Percentiles rank a stretch among this genome's conserved stretches.
Evolutionary conservation across 768 basidiomycete species (phyloP).

Genomic region (Suillus subaureus): DNA sequence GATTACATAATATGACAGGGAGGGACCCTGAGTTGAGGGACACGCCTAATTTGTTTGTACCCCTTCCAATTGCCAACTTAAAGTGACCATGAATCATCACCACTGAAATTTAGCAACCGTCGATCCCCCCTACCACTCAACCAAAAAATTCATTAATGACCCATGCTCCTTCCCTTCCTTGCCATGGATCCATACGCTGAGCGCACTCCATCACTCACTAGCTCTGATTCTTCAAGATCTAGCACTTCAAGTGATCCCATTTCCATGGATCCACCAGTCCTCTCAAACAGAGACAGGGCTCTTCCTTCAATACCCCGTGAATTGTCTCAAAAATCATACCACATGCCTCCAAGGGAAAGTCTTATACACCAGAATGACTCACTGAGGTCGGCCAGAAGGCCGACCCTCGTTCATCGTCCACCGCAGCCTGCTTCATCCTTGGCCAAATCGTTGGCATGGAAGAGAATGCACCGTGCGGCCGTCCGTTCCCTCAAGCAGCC

Average conservation of each 20-base stretch:
- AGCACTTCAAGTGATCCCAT: conserved; percentile 21
- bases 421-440: conserved; percentile 8
- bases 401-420: not conserved
- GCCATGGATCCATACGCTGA: conserved; percentile 27
- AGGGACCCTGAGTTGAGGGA: no score
- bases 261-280: conserved; percentile 10
- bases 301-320: conserved; percentile 23
- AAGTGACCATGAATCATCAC: not conserved
- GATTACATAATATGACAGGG: not conserved
- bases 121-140: not conserved
- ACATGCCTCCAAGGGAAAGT: not conserved
- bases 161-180: conserved; percentile 19
- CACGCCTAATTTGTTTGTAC: conserved; percentile 2
- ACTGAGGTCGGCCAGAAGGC: not conserved
- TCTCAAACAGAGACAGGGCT: conserved; percentile 12
- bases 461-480: conserved; percentile 29
- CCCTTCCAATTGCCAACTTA: not conserved
- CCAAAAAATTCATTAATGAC: not conserved
- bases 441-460: conserved; percentile 26
- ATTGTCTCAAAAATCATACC: conserved; percentile 3
- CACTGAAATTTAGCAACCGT: conserved; percentile 2
- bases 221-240: conserved; percentile 26
- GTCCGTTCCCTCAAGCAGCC: conserved; percentile 36
- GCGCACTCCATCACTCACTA: conserved; percentile 30
- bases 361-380: conserved; percentile 5